Evolutionary conservation across 2,329 filamentous ascomycete species (phyloP), one percentile per base, ranked within the genome.

Genomic region (Xylaria multiplex): DNA sequence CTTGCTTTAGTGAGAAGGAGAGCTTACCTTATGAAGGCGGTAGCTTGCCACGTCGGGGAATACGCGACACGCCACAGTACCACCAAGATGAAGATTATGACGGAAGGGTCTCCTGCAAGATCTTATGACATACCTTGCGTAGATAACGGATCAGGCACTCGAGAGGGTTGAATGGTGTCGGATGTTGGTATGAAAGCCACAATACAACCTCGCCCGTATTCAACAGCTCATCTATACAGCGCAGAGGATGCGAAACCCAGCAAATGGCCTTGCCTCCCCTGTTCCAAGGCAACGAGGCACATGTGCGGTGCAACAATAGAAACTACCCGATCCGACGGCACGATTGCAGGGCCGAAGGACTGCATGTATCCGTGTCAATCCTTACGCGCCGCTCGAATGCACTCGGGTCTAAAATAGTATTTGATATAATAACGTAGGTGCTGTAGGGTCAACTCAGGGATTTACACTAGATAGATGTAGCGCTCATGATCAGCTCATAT

Each of bases 251-350:
- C 11, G 24, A 24, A 46, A n/a, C 13, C 27, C 13, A 57, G 46
- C 58, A 30, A 55, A 62, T 57, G 52, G 22, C 40, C 30, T 48
- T 45, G 22, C 19, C n/a, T 40, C 48, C 43, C 55, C 50, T 61
- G 32, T 60, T 22, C 55, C 55, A 60, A 45, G 60, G n/a, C 30
- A 19, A 50, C 19, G 37, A 50, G 50, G 27, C 22, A 37, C 61
- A 64, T 61, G 57, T 37, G 61, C 22, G 7, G 65, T 61, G 65
- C 3, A 50, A 67, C 65, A 19, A 58, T 24, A 56, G 53, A 54
- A 54, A 61, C 30, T 64, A 67, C 32, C 52, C 57, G 65, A 64
- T 61, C 65, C 61, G 65, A 67, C 45, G 45, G 57, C 43, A 49
- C 45, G 46, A 64, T 42, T 54, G 37, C 45, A 52, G 54, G 19